A percentile compares a stretch with the other conserved stretches of the same genome.
These are phyloP conservation scores for Mycena rosella DNA, from an alignment of 768 basidiomycete species.

Conservation along the genomic window DNA sequence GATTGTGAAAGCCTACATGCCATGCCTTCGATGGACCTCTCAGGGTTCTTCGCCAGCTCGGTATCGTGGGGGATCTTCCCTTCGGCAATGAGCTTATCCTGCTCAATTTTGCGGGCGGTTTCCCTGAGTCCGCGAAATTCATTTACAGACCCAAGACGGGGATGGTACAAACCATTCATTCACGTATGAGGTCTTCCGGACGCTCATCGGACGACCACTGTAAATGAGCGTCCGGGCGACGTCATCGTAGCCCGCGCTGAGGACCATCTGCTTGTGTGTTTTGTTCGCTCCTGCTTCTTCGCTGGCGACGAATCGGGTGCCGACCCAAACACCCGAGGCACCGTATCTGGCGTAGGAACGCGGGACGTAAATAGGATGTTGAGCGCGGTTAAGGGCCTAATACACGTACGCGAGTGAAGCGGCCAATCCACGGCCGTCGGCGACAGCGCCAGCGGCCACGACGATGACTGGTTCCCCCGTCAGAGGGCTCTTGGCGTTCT, in stretches of 20 bases:
- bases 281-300: constrained; percentile 85
- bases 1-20: constrained; percentile 60
- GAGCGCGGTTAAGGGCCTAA: too few relatives aligned
- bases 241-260: constrained; percentile 84
- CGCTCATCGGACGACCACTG: constrained; percentile 84
- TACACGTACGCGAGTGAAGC: constrained; percentile 70
- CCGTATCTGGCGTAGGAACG: constrained; percentile 66
- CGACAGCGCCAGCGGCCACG: constrained; percentile 88
- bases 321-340: constrained; percentile 90
- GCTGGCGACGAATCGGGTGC: constrained; percentile 88
- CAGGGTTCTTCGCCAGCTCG: constrained; percentile 77
- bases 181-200: constrained; percentile 86
- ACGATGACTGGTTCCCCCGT: constrained; percentile 83
- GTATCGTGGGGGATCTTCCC: constrained; percentile 84
- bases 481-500: constrained; percentile 75
- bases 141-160: background rate
- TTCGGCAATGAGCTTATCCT: constrained; percentile 65
- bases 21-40: constrained; percentile 69
- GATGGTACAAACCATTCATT: constrained; percentile 67
- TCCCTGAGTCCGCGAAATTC: constrained; percentile 59
- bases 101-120: constrained; percentile 68
- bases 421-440: constrained; percentile 86
- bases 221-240: constrained; percentile 78
- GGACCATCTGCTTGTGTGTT: constrained; percentile 75
- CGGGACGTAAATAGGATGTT: background rate